A percentile compares a stretch with the other conserved stretches of the same genome.
phyloP scores from a whole-genome alignment of 495 filamentous ascomycete genomes.

The Aspergillus ellipticus region DNA sequence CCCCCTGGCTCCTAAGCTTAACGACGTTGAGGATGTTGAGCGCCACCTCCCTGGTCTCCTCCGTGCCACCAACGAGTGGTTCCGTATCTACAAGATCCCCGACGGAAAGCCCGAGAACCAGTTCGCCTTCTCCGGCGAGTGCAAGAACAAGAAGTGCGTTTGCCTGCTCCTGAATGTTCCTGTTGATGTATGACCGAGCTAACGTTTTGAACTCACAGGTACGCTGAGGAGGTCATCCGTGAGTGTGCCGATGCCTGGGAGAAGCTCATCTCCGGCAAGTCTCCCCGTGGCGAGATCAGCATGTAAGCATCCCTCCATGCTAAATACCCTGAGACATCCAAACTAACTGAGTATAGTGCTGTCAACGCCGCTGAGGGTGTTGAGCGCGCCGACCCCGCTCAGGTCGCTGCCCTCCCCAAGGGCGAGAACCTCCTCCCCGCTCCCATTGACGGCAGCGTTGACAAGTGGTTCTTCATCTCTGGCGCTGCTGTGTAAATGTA shows the following conservation, averaged over 20 bases:
- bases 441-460: conserved; percentile 91
- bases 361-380: conserved; percentile 69
- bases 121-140: conserved; percentile 99
- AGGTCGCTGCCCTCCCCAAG: conserved; percentile 68
- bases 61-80: conserved; percentile 99
- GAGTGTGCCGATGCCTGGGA: conserved; percentile 98
- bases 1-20: conserved; percentile 90
- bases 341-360: conserved; percentile 54
- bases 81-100: conserved; percentile 99
- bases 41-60: conserved; percentile 95
- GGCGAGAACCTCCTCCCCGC: conserved; percentile 73
- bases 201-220: conserved; percentile 42
- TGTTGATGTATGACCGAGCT: conserved; percentile 20
- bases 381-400: conserved; percentile 57
- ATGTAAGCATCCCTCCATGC: conserved; percentile 57
- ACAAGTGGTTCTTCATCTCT: conserved; percentile 99
- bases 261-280: conserved; percentile 87
- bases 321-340: not conserved
- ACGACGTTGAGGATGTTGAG: conserved; percentile 99
- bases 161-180: not conserved
- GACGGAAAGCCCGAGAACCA: conserved; percentile 99
- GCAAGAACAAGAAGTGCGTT: conserved; percentile 96
- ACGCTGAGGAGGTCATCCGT: conserved; percentile 88
- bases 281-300: conserved; percentile 67
- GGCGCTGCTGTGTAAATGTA: conserved; percentile 78